phyloP scores from a whole-genome alignment of 176 grass and related monocot species.

The Carex myosuroides region DNA sequence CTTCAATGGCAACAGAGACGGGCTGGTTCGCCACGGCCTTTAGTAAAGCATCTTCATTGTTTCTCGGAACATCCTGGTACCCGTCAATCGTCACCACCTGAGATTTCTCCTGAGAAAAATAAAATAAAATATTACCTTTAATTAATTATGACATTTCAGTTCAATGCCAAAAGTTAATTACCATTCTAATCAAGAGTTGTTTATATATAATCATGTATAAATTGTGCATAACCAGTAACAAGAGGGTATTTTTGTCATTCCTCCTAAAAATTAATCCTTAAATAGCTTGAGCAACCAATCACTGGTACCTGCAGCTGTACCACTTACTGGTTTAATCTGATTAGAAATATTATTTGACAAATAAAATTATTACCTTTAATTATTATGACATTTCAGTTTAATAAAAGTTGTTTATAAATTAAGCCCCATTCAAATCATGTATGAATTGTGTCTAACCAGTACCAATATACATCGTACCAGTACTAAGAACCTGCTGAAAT shows the following conservation, averaged over 20 bases:
- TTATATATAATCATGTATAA: neutral
- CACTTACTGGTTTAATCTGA: no score
- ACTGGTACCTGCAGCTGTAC: no score
- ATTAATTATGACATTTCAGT: neutral
- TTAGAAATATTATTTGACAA: neutral
- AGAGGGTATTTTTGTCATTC: neutral
- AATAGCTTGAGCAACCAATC: no score
- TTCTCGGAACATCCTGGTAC: conserved; percentile 46
- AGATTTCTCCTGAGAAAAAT: conserved; percentile 30
- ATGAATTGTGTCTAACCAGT: neutral
- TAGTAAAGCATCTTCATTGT: conserved; percentile 43
- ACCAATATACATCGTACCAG: neutral
- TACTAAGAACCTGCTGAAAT: neutral
- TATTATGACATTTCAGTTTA: neutral
- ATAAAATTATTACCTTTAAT: neutral
- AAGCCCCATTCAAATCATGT: neutral
- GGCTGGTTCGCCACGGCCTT: conserved; percentile 63
- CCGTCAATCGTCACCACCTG: conserved; percentile 55
- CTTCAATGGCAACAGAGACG: conserved; percentile 55
- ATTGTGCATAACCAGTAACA: neutral
- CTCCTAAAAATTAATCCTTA: neutral
- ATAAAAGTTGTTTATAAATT: neutral
- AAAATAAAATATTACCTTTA: neutral
- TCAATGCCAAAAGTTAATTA: neutral
- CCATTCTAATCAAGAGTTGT: neutral